Percentiles rank a stretch among this genome's conserved stretches.
These are phyloP conservation scores for Tinospora cordifolia DNA, from an alignment of 164 flowering plant genomes.

Conservation along the genomic window DNA sequence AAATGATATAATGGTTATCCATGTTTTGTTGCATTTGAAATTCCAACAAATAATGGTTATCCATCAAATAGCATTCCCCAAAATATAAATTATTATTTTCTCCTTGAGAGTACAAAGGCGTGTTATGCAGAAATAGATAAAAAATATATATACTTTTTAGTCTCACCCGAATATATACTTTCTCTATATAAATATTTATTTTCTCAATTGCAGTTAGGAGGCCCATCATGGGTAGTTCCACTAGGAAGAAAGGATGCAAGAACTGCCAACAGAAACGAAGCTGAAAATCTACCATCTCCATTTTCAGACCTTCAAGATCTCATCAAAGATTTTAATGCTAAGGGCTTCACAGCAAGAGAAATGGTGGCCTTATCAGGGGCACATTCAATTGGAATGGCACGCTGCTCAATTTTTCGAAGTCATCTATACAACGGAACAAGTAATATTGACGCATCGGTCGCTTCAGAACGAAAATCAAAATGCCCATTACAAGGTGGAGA, in stretches of 20 bases:
- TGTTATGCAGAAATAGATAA: no score
- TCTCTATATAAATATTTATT: no score
- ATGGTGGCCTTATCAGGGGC: constrained; percentile 29
- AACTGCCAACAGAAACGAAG: constrained; percentile 20
- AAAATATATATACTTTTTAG: no score
- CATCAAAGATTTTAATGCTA: constrained; percentile 18
- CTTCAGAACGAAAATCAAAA: constrained; percentile 20
- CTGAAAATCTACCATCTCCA: constrained; percentile 24
- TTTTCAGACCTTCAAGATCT: constrained; percentile 20
- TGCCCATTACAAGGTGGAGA: constrained; percentile 28
- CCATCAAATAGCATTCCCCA: no score
- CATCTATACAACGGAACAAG: constrained; percentile 27
- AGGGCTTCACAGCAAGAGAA: constrained; percentile 28
- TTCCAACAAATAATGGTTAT: no score
- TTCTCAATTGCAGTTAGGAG: constrained; percentile 17
- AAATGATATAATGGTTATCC: no score
- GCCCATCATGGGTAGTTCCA: constrained; percentile 23
- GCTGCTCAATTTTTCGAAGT: constrained; percentile 17
- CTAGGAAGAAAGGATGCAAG: constrained; percentile 32
- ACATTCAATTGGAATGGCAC: constrained; percentile 25
- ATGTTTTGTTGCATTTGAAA: no score
- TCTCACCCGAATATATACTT: no score
- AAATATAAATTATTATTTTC: no score
- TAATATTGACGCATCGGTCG: constrained; percentile 21
- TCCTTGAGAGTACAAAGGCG: no score